phyloP scores from a whole-genome alignment of 2,329 filamentous ascomycete species.

The Penicillium hesseltinei region DNA sequence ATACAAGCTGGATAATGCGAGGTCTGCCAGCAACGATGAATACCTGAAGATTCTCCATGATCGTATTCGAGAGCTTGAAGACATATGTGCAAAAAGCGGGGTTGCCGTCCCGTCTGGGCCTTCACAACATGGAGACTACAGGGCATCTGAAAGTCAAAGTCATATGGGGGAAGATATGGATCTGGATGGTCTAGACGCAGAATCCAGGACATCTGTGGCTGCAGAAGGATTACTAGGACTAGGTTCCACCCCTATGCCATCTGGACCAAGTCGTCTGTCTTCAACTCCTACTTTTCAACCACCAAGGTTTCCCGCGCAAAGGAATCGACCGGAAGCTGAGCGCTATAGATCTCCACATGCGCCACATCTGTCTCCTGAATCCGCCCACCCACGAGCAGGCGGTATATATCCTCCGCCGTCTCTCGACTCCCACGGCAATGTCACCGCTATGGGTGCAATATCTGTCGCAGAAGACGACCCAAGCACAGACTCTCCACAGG shows the following conservation, averaged over 20 bases:
- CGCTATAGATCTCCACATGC: background rate
- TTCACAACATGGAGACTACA: background rate
- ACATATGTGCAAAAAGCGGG: slow-evolving; percentile 22
- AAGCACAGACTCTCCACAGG: slow-evolving; percentile 16
- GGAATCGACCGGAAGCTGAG: background rate
- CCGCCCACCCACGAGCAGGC: background rate
- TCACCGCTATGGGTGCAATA: slow-evolving; percentile 44
- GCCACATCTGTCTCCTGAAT: background rate
- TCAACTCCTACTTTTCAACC: slow-evolving; percentile 2
- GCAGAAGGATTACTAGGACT: slow-evolving; percentile 22
- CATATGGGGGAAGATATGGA: background rate
- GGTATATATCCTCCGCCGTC: slow-evolving; percentile 15
- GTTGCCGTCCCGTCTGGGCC: slow-evolving; percentile 17
- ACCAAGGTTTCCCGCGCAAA: background rate
- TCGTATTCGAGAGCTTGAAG: slow-evolving; percentile 31
- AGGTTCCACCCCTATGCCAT: slow-evolving; percentile 5
- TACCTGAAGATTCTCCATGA: slow-evolving; percentile 26
- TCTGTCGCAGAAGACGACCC: slow-evolving; percentile 31
- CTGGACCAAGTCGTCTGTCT: background rate
- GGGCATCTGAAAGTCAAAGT: background rate
- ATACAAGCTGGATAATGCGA: slow-evolving; percentile 40
- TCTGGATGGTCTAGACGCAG: slow-evolving; percentile 3
- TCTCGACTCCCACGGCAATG: slow-evolving; percentile 22
- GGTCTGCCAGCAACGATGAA: slow-evolving; percentile 39
- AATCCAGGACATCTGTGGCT: slow-evolving; percentile 21